phyloP scores from a whole-genome alignment of 805 yeast species.

The Metschnikowia koreensis region DNA sequence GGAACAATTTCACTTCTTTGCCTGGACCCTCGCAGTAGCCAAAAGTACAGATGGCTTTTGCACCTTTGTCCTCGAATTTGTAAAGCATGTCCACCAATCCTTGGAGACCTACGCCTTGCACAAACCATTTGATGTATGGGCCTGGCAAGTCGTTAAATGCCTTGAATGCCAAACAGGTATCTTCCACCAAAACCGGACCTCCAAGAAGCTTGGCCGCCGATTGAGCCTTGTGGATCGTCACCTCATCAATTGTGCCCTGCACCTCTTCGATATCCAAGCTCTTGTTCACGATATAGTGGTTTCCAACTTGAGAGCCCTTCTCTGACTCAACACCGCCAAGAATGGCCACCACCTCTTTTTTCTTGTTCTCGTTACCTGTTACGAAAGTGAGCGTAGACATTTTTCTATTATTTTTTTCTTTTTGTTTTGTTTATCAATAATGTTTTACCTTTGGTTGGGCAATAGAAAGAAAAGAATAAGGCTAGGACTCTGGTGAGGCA shows the following conservation, averaged over 20 bases:
- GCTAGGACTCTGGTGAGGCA: not conserved
- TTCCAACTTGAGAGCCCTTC: slow-evolving; percentile 40
- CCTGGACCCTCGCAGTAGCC: slow-evolving; percentile 88
- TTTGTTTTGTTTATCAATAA: not conserved
- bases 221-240: slow-evolving; percentile 75
- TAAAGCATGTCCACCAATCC: slow-evolving; percentile 76
- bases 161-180: slow-evolving; percentile 82
- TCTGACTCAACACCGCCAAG: slow-evolving; percentile 44
- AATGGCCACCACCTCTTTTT: slow-evolving; percentile 79
- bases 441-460: not conserved
- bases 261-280: slow-evolving; percentile 83
- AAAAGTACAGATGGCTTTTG: slow-evolving; percentile 87
- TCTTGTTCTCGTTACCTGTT: slow-evolving; percentile 86
- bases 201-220: slow-evolving; percentile 61
- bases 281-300: slow-evolving; percentile 54
- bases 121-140: slow-evolving; percentile 92
- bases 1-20: slow-evolving; percentile 67
- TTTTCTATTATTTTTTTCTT: not conserved
- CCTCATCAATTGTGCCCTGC: slow-evolving; percentile 83
- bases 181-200: slow-evolving; percentile 93
- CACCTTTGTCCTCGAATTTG: slow-evolving; percentile 80
- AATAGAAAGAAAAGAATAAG: not conserved
- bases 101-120: slow-evolving; percentile 67
- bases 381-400: slow-evolving; percentile 54
- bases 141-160: slow-evolving; percentile 88